Conservation (phyloP, 345 rosid genomes). For the Leavenworthia alabamica region DNA sequence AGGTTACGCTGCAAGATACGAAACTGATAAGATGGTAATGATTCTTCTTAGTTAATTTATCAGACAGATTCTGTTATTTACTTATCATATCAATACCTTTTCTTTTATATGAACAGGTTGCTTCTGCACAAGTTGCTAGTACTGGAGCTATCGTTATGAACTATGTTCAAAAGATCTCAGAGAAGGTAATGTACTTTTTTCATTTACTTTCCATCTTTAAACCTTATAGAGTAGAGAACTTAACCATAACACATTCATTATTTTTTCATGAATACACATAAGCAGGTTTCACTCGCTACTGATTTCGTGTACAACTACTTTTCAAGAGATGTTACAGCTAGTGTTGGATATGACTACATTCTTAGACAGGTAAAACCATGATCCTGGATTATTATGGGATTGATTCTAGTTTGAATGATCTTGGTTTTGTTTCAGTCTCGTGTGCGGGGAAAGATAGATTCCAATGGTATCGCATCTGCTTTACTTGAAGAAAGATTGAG, state of each 20-base stretch:
- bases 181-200: conserved; percentile 52
- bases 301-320: conserved; percentile 86
- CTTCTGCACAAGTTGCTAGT: conserved; percentile 93
- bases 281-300: conserved; percentile 81
- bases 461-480: conserved; percentile 74
- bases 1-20: conserved; percentile 93
- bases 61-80: neutral
- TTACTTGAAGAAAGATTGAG: conserved; percentile 86
- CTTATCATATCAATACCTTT: neutral
- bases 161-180: conserved; percentile 94
- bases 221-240: neutral
- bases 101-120: conserved; percentile 46
- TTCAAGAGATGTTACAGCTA: conserved; percentile 81
- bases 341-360: conserved; percentile 91
- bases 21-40: conserved; percentile 85
- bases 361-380: conserved; percentile 82
- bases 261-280: neutral
- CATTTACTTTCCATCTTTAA: neutral
- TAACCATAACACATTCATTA: neutral
- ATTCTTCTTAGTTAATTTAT: neutral
- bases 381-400: neutral
- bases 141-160: conserved; percentile 79
- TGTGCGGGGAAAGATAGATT: conserved; percentile 90
- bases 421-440: conserved; percentile 56
- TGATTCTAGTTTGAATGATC: neutral